Base-by-base conservation (phyloP, 2,329 filamentous ascomycete genomes). In the Xenosphaeropsis pyriputrescens region DNA sequence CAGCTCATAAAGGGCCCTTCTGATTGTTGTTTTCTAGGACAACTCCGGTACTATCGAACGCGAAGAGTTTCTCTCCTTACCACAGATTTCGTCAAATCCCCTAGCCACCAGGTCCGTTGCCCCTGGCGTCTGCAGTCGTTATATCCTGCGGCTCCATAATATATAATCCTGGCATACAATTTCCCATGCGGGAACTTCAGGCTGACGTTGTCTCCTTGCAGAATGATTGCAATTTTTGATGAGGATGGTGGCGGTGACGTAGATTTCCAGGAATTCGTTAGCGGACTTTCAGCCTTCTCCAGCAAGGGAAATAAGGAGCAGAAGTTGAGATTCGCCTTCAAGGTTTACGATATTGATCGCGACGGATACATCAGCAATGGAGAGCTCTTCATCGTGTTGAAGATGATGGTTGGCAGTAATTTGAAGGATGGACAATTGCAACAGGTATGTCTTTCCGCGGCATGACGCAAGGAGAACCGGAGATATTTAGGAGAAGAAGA, bases 381-480 rank as follows among this genome's bases (percentile, higher is more conserved):
- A 53, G 91, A 98, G 68, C 74, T 98, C 37, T 98, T 96, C 61
- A 96, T 98, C 54, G 91, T 98, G 55, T 72, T 98, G 54, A 98
- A 98, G 81, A 98, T 98, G 91, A 98, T 98, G 91, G 91, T 98
- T 37, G 91, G 91, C 42, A 95, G 84, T 67, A 98, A 98, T 62
- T 67, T 98, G 55, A 98, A 98, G 71, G 91, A 98, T 60, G 85
- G 95, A 63, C 91, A 98, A 65, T 65, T 98, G 58, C 91, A 98
- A 67, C 91, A 89, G 75, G 30, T 32, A 32, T 17, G 30, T 32
- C 22, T 26, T 9, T 26, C 8, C 22, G 12, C 12, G 22, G 8
- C 22, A 26, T 9, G 22, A 26, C 8, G 22, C 22, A 26, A 26
- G 22, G 22, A 26, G 22, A 26, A 26, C 7, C 22, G 12, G 8